Evolutionary conservation across 352 stramenopile genomes (phyloP), one percentile per base, ranked within the genome.

Genomic region (Phytophthora pisi): DNA sequence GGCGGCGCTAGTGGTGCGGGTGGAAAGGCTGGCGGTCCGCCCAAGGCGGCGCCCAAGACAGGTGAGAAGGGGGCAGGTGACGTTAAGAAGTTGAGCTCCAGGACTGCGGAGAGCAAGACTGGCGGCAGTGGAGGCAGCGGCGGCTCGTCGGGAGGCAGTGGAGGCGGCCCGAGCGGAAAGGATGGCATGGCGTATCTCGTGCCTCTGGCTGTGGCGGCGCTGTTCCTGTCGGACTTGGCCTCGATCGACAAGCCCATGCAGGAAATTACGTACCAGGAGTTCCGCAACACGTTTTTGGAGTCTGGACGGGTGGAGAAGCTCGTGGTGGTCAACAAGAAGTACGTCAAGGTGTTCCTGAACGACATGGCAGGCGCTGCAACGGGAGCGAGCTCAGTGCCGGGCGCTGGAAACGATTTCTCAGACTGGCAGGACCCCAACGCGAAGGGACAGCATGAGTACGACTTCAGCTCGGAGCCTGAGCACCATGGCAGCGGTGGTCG

Each of bases 201-300:
- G 16, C 88, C 86, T 11, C 61, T 93, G 23, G 88, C 86, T 0
- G 70, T 96, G 28, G 88, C 83, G 7, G 84, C 84, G 16, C 60
- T 95, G 51, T 78, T 96, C 45, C 76, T 96, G 36, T 88, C 87
- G 40, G 88, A 96, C 30, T 61, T 95, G 47, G 79, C 78, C 15
- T 84, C 73, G 8, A 70, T 87, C 23, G 86, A 95, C 68, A 93
- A 96, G 58, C 84, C 86, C 8, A 92, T 93, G 79, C 86, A 95
- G 66, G 91, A 97, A 71, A 94, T 97, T 67, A 97, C 85, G 55
- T 97, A 95, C 75, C 91, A 97, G 64, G 90, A 97, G 57, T 97
- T 97, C 75, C 87, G 89, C 43, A 97, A 90, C 59, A 80, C 81
- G 31, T 88, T 97, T 53, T 68, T 97, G 40, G 85, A 95, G 61